Conservation (phyloP, 495 filamentous ascomycete genomes). For the Penicillium ochrochloron region DNA sequence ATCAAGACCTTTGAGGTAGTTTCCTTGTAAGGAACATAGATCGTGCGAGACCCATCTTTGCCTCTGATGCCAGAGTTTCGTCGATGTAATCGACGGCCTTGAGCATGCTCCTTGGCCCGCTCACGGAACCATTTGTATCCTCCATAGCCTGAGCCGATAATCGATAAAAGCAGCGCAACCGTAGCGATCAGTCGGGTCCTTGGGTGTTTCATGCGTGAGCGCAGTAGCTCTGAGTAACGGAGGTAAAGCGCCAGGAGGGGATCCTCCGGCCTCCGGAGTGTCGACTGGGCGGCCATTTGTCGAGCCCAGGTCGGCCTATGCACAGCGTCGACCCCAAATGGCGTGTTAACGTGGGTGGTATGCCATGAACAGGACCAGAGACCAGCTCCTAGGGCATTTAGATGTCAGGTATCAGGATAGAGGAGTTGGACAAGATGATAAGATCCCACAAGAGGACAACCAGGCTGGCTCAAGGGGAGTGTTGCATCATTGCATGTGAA, state of each 20-base stretch:
- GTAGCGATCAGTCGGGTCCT: conserved; percentile 74
- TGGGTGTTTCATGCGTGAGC: conserved; percentile 59
- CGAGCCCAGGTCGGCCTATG: conserved; percentile 18
- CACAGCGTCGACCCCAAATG: conserved; percentile 16
- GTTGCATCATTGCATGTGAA: conserved; percentile 41
- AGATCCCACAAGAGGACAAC: conserved; percentile 15
- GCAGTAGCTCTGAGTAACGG: conserved; percentile 67
- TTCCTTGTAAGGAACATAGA: conserved; percentile 89
- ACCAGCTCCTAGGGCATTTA: conserved; percentile 13
- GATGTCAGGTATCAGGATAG: background rate
- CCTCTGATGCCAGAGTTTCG: conserved; percentile 90
- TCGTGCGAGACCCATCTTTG: conserved; percentile 91
- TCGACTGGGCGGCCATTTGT: conserved; percentile 85
- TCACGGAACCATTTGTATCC: conserved; percentile 72
- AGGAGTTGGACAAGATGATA: background rate
- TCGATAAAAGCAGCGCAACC: conserved; percentile 71
- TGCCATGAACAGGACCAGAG: conserved; percentile 22
- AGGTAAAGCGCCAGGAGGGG: conserved; percentile 69
- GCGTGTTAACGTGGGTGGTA: conserved; percentile 13
- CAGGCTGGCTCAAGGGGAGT: conserved; percentile 25
- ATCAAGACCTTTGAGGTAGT: conserved; percentile 89
- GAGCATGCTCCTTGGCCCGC: conserved; percentile 74
- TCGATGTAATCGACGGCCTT: conserved; percentile 76
- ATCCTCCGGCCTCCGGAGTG: conserved; percentile 71
- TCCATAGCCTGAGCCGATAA: conserved; percentile 77